These are phyloP conservation scores for Novakomyces olei DNA, from an alignment of 805 yeast genomes.

Conservation along the genomic window DNA sequence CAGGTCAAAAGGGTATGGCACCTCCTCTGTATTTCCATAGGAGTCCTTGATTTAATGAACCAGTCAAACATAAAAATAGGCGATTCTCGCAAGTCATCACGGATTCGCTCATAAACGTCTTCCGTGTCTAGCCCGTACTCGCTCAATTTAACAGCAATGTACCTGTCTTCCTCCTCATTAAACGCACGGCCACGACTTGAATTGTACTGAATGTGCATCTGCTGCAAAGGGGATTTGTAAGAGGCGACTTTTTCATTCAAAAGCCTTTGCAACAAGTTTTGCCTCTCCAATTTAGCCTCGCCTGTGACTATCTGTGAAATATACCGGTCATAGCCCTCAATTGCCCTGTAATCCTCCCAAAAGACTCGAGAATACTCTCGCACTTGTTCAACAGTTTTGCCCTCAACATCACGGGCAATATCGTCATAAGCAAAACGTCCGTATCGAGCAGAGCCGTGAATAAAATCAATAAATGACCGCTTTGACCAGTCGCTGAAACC, in stretches of 20 bases:
- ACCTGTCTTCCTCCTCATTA: conserved; percentile 80
- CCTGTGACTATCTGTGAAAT: conserved; percentile 66
- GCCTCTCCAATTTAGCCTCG: conserved; percentile 53
- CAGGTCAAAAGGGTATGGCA: conserved; percentile 57
- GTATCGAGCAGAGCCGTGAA: conserved; percentile 47
- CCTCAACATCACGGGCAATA: conserved; percentile 62
- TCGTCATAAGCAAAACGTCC: conserved; percentile 55
- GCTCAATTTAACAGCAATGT: conserved; percentile 56
- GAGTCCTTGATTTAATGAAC: conserved; percentile 59
- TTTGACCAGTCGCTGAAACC: conserved; percentile 75
- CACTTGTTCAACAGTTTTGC: conserved; percentile 61
- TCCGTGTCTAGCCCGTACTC: conserved; percentile 60
- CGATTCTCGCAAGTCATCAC: conserved; percentile 49
- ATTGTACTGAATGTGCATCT: conserved; percentile 47
- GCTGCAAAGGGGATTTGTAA: conserved; percentile 58
- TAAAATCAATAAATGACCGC: conserved; percentile 67
- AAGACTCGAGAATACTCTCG: conserved; percentile 53
- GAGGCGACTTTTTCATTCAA: conserved; percentile 51
- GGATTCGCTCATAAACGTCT: conserved; percentile 55
- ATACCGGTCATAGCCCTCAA: conserved; percentile 77
- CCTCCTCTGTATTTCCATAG: conserved; percentile 60
- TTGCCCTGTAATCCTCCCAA: conserved; percentile 56
- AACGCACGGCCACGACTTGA: conserved; percentile 51
- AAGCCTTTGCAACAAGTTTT: conserved; percentile 52
- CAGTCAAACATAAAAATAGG: conserved; percentile 73